Base-by-base conservation (phyloP, 176 grass and related monocot species). In the Bonia amplexicaulis region DNA sequence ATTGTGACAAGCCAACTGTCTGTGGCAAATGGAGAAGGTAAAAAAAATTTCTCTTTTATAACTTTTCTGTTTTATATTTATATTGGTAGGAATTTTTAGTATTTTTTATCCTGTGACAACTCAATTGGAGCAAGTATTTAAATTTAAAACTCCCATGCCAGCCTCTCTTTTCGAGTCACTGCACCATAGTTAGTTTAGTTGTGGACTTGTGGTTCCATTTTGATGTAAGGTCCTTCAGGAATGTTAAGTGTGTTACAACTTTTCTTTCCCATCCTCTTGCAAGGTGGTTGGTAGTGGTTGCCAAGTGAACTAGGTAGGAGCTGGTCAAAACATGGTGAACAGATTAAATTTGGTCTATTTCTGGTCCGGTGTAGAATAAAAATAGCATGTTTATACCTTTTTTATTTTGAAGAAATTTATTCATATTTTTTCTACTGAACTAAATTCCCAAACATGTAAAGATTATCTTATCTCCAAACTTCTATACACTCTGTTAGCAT, bases 1-100 rank as follows among this genome's bases (percentile, higher is more conserved):
- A 85, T 73, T 86, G 76, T 87, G 88, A 86, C 80, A 89, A 96
- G 52, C 71, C 60, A 76, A 82, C 78, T 45, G 53, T 98, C 64
- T 98, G 96, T 42, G 93, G 93, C 57, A 98, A 96, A 66, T 98
- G 96, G 96, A 94, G 96, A 84, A 93, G 96, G 96, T 98, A 90
- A 90, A 66, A 2, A 37, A 66, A 52, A 11, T 54, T 89, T 85
- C 49, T 86, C 9, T 70, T 53, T 61, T 65, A 26, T 31, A 62
- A 48, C 20, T 86, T 86, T 64, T 31, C 25, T 17, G 11, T 31
- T 87, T 54, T 81, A 42, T 80, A 47, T 76, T 81, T 66, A 3
- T 78, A 17, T 67, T 44, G 15, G 26, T 81, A 33, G 15, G 12
- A 63, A 67, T 76, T 52, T 48, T 25, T 76, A 61, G 53, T 73